Percentiles rank a stretch among this genome's conserved stretches.
Evolutionary conservation across 2,329 filamentous ascomycete genomes (phyloP).

Genomic region (Apiospora koreana): DNA sequence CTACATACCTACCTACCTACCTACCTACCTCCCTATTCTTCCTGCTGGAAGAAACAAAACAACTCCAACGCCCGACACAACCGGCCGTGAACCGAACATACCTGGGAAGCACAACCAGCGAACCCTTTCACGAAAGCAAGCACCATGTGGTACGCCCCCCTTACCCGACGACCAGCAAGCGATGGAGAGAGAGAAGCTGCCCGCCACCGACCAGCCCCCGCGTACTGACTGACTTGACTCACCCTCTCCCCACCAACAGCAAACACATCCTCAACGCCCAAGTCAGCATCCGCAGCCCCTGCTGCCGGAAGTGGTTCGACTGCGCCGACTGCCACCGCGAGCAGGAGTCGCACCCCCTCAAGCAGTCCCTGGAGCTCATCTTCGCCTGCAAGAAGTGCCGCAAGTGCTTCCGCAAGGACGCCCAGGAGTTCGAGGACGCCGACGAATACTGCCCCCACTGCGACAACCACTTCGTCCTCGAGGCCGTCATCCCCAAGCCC

Average conservation of each 20-base stretch:
- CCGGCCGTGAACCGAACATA: background rate
- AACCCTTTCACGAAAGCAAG: background rate
- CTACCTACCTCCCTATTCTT: too few species aligned
- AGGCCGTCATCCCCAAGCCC: conserved; percentile 82
- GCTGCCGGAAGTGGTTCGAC: conserved; percentile 99
- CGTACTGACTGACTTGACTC: background rate
- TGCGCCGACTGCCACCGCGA: conserved; percentile 94
- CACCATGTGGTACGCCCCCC: background rate
- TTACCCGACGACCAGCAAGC: background rate
- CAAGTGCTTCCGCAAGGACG: conserved; percentile 96
- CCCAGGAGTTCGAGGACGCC: conserved; percentile 87
- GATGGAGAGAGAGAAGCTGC: background rate
- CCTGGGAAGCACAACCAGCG: background rate
- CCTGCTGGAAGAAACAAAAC: background rate
- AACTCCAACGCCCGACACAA: background rate
- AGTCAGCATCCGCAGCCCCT: conserved; percentile 91
- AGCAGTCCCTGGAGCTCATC: conserved; percentile 81
- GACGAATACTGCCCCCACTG: conserved; percentile 99
- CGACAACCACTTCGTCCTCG: conserved; percentile 96
- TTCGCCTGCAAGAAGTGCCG: conserved; percentile 99
- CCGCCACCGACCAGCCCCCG: background rate
- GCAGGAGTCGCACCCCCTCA: conserved; percentile 72
- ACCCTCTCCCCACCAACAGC: conserved; percentile 47
- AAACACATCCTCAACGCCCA: conserved; percentile 99
- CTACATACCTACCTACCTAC: too few species aligned